phyloP scores from a whole-genome alignment of 2,329 filamentous ascomycete genomes.

The Alternaria burnsii region DNA sequence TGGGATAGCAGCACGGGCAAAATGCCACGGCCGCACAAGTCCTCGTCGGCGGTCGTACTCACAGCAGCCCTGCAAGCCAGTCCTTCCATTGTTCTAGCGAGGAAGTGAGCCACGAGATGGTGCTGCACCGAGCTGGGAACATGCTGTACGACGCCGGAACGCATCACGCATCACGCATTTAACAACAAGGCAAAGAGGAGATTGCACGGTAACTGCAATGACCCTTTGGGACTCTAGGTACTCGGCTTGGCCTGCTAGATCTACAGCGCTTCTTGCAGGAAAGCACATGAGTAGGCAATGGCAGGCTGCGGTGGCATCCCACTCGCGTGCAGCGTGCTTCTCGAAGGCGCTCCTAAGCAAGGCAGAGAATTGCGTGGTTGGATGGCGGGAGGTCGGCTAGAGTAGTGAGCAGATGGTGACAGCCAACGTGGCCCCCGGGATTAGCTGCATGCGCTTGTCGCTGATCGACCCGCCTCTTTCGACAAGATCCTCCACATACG shows the following conservation, averaged over 20 bases:
- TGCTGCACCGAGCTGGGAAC: conserved; percentile 5
- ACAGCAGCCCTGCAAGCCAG: conserved; percentile 4
- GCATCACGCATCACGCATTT: background rate
- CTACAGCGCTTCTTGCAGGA: conserved; percentile 3
- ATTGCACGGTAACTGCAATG: conserved; percentile 5
- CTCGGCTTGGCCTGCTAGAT: conserved; percentile 5
- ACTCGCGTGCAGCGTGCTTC: conserved; percentile 33
- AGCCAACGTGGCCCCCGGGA: conserved; percentile 51
- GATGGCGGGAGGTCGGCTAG: conserved; percentile 33
- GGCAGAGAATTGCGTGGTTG: conserved; percentile 21
- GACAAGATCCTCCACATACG: conserved; percentile 49
- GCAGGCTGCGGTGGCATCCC: conserved; percentile 24
- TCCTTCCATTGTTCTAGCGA: conserved; percentile 11
- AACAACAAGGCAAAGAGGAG: conserved; percentile 11
- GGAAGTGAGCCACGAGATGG: conserved; percentile 30
- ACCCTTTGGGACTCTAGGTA: conserved; percentile 5
- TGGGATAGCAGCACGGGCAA: conserved; percentile 7
- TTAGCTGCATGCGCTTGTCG: conserved; percentile 51
- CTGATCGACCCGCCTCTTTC: conserved; percentile 52
- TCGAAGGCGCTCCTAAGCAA: conserved; percentile 26
- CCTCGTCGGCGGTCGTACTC: background rate
- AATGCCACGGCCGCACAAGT: background rate
- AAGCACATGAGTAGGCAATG: conserved; percentile 1
- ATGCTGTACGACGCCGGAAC: conserved; percentile 3
- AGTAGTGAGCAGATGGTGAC: conserved; percentile 30